Percentiles rank a stretch among this genome's conserved stretches.
phyloP scores from a whole-genome alignment of 805 yeast species.

The Kodamaea kaohsiungensis region DNA sequence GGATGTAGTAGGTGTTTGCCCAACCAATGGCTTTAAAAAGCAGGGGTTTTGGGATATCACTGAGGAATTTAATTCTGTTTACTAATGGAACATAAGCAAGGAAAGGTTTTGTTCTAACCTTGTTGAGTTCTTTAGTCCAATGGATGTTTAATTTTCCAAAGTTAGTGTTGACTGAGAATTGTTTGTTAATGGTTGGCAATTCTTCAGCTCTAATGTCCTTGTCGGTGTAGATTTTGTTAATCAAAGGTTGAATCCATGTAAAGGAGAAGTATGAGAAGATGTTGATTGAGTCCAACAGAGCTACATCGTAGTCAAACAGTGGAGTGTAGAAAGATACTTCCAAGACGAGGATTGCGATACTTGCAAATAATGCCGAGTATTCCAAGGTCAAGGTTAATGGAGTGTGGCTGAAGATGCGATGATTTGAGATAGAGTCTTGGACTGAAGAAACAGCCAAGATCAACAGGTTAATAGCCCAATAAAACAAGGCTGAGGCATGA shows the following conservation, averaged over 20 bases:
- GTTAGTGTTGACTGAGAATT: conserved; percentile 17
- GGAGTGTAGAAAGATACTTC: conserved; percentile 24
- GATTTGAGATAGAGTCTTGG: conserved; percentile 23
- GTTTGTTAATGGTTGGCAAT: conserved; percentile 13
- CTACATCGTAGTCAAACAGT: conserved; percentile 23
- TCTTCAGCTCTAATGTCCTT: conserved; percentile 22
- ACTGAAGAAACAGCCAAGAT: conserved; percentile 12
- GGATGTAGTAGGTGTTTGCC: conserved; percentile 16
- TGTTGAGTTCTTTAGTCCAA: conserved; percentile 23
- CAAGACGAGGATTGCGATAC: conserved; percentile 15
- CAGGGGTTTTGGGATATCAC: conserved; percentile 20
- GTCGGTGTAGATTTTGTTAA: conserved; percentile 23
- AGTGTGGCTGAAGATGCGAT: conserved; percentile 15
- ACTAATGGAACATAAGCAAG: conserved; percentile 7
- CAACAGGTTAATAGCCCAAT: conserved; percentile 21
- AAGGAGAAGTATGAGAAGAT: conserved; percentile 25
- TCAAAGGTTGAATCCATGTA: conserved; percentile 28
- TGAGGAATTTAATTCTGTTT: conserved; percentile 5
- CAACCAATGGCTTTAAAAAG: conserved; percentile 22
- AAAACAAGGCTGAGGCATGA: conserved; percentile 23
- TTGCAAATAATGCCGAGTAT: conserved; percentile 12
- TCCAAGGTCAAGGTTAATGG: conserved; percentile 10
- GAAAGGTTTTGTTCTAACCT: conserved; percentile 13
- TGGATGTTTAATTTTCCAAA: conserved; percentile 18
- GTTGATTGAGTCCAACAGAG: conserved; percentile 18